Evolutionary conservation across 768 basidiomycete species (phyloP).

Genomic region (Mrakia frigida): DNA sequence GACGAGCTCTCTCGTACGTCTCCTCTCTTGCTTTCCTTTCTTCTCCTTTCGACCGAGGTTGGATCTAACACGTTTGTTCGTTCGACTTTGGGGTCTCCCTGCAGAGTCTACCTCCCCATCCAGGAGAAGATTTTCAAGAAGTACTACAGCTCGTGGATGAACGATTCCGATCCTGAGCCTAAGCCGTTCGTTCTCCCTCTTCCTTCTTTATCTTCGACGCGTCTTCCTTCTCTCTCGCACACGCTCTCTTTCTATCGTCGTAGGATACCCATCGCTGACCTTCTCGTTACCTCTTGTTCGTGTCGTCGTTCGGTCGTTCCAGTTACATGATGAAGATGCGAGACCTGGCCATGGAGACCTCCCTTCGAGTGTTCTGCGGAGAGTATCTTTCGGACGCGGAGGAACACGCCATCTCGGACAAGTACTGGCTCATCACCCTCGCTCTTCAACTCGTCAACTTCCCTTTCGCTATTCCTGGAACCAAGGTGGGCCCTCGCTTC

Average conservation of each 20-base stretch:
- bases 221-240: background rate
- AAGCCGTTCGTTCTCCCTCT: slow-evolving; percentile 42
- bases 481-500: slow-evolving; percentile 56
- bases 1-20: slow-evolving; percentile 77
- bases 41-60: background rate
- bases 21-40: background rate
- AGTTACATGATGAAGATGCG: slow-evolving; percentile 80
- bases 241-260: too few species aligned
- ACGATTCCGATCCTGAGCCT: slow-evolving; percentile 50
- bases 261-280: too few species aligned
- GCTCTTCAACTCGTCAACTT: slow-evolving; percentile 99
- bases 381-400: slow-evolving; percentile 76
- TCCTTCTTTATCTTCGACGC: background rate
- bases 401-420: slow-evolving; percentile 73
- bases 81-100: background rate
- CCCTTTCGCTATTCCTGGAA: slow-evolving; percentile 88
- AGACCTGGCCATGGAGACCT: slow-evolving; percentile 94
- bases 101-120: slow-evolving; percentile 72
- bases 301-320: slow-evolving; percentile 43
- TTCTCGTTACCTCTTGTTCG: slow-evolving; percentile 37
- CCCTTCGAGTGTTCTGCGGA: slow-evolving; percentile 92
- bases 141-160: slow-evolving; percentile 70
- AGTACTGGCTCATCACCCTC: slow-evolving; percentile 92
- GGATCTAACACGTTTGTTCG: background rate
- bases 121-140: slow-evolving; percentile 78